Percentiles rank a stretch among this genome's conserved stretches.
Evolutionary conservation across 768 basidiomycete genomes (phyloP).

Genomic region (Mycena metata): DNA sequence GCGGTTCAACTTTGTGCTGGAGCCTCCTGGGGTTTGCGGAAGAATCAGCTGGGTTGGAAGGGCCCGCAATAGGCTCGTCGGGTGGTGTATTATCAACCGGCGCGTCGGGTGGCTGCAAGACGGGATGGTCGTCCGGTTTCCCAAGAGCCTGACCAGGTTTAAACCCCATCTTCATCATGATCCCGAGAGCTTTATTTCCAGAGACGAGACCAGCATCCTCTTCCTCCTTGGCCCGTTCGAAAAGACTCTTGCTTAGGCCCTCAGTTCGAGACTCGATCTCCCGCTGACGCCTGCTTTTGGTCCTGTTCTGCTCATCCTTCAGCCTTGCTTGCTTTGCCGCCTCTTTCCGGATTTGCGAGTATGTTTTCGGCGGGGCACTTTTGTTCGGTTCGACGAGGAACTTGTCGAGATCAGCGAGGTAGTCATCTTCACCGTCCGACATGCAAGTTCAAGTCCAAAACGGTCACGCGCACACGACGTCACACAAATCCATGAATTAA

Average conservation of each 20-base stretch:
- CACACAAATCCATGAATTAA: background rate
- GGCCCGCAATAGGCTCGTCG: slow-evolving; percentile 9
- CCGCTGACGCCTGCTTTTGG: slow-evolving; percentile 74
- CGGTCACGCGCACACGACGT: slow-evolving; percentile 11
- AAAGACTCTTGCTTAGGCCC: slow-evolving; percentile 84
- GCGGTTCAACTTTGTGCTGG: slow-evolving; percentile 72
- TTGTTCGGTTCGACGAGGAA: slow-evolving; percentile 68
- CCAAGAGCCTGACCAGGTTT: slow-evolving; percentile 87
- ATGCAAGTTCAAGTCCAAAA: slow-evolving; percentile 49
- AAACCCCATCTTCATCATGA: slow-evolving; percentile 97
- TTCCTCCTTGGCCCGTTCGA: slow-evolving; percentile 80
- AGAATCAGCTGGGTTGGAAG: slow-evolving; percentile 1
- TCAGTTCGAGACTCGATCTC: slow-evolving; percentile 84
- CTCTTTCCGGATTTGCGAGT: slow-evolving; percentile 78
- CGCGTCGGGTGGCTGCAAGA: slow-evolving; percentile 8
- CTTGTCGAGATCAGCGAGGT: slow-evolving; percentile 80
- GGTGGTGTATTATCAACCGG: slow-evolving; percentile 8
- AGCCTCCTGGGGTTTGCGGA: slow-evolving; percentile 32
- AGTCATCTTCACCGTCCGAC: slow-evolving; percentile 87
- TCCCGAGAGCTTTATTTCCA: slow-evolving; percentile 83
- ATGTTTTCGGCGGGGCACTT: slow-evolving; percentile 68
- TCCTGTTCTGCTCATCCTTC: slow-evolving; percentile 77
- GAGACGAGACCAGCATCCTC: slow-evolving; percentile 63
- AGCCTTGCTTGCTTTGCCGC: slow-evolving; percentile 66
- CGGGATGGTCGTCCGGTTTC: slow-evolving; percentile 45